These are phyloP conservation scores for Hortaea sp. DNA, from an alignment of 2,329 filamentous ascomycete genomes.

Conservation along the genomic window DNA sequence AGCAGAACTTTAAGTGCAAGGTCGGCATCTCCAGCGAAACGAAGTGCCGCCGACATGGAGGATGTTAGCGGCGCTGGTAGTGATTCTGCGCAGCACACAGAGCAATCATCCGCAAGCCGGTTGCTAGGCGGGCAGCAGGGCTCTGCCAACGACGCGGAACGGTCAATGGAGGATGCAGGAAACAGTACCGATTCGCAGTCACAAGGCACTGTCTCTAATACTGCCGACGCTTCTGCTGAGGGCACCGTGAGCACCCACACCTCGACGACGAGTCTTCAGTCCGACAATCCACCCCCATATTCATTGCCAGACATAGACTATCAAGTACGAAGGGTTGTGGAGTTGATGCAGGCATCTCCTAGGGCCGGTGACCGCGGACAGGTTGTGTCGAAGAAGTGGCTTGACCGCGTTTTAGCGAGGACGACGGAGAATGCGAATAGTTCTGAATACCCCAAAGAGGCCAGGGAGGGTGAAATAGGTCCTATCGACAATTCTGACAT, in stretches of 20 bases:
- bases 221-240: slow-evolving; percentile 3
- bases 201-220: slow-evolving; percentile 6
- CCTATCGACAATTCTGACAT: slow-evolving; percentile 83
- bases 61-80: slow-evolving; percentile 20
- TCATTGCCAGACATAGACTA: slow-evolving; percentile 36
- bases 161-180: slow-evolving; percentile 6
- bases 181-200: slow-evolving; percentile 4
- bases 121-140: neutral
- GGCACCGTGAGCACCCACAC: slow-evolving; percentile 9
- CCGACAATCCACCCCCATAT: slow-evolving; percentile 12
- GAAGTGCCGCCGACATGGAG: slow-evolving; percentile 46
- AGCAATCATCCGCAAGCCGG: slow-evolving; percentile 4
- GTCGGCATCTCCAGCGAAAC: slow-evolving; percentile 46
- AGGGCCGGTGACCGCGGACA: slow-evolving; percentile 66
- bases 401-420: slow-evolving; percentile 60
- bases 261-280: slow-evolving; percentile 14
- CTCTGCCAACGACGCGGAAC: slow-evolving; percentile 2
- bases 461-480: slow-evolving; percentile 55
- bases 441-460: slow-evolving; percentile 48
- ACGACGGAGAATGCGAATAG: slow-evolving; percentile 48
- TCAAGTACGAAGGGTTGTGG: slow-evolving; percentile 65
- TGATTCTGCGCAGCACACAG: slow-evolving; percentile 2
- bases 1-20: slow-evolving; percentile 18
- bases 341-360: slow-evolving; percentile 42
- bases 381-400: slow-evolving; percentile 70